A percentile compares a stretch with the other conserved stretches of the same genome.
Evolutionary conservation across 345 rosid genomes (phyloP).

Genomic region (Syzygium oleosum): DNA sequence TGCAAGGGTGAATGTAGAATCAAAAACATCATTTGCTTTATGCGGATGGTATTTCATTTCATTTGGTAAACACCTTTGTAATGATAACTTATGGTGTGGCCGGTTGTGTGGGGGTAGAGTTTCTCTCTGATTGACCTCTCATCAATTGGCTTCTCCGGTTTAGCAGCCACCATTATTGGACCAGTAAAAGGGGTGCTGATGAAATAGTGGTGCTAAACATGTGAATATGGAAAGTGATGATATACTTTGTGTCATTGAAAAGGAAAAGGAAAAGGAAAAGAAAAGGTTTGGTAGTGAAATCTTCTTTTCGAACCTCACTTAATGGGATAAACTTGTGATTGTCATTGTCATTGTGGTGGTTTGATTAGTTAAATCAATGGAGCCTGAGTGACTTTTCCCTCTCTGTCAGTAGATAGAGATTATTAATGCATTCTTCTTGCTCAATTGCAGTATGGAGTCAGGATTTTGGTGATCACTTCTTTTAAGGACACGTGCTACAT

Average conservation of each 20-base stretch:
- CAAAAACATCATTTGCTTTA: neutral
- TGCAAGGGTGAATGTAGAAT: neutral
- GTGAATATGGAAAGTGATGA: neutral
- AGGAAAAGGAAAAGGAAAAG: too few species aligned
- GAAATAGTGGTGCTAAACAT: neutral
- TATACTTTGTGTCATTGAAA: neutral
- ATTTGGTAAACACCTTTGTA: neutral
- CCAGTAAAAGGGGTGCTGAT: neutral
- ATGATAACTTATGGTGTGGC: neutral
- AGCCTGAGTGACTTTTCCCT: neutral
- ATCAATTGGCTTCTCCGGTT: neutral
- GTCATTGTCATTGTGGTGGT: neutral
- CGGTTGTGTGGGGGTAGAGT: neutral
- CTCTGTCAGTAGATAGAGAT: neutral
- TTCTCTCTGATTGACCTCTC: neutral
- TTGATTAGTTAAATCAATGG: neutral
- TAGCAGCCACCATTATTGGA: neutral
- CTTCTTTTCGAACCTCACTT: too few species aligned
- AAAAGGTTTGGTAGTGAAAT: too few species aligned
- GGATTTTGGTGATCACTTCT: constrained; percentile 83
- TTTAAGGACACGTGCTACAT: constrained; percentile 87
- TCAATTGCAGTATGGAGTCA: constrained; percentile 67
- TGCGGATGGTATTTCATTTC: neutral
- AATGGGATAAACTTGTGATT: neutral
- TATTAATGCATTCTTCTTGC: neutral